phyloP scores from a whole-genome alignment of 202 grass and related monocot species.

The Miscanthus sacchariflorus region DNA sequence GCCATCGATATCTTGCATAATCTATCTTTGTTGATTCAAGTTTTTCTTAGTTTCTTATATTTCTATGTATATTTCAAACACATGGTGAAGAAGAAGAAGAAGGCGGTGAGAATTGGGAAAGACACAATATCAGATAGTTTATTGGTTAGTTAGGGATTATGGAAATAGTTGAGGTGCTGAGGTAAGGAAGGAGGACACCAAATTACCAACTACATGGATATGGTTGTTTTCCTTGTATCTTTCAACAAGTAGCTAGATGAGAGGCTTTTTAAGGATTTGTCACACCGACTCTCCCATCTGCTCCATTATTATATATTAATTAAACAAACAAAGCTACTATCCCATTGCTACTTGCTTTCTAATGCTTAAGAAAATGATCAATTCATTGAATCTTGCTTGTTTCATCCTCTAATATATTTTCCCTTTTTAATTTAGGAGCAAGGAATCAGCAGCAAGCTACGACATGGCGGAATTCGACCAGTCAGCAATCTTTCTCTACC shows the following conservation, averaged over 20 bases:
- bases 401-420: constrained; percentile 26
- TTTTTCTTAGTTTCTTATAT: neutral
- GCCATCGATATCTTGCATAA: neutral
- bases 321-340: neutral
- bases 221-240: constrained; percentile 57
- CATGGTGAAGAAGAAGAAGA: neutral
- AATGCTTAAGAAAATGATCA: constrained; percentile 6
- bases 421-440: constrained; percentile 53
- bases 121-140: constrained; percentile 34
- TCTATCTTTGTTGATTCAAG: neutral
- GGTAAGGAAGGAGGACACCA: constrained; percentile 35
- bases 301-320: constrained; percentile 40
- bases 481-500: neutral
- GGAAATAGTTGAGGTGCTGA: constrained; percentile 49
- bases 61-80: constrained; percentile 23
- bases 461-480: constrained; percentile 39
- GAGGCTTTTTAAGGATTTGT: constrained; percentile 44
- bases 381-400: constrained; percentile 37
- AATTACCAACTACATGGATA: constrained; percentile 48
- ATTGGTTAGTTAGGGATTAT: constrained; percentile 63
- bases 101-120: neutral
- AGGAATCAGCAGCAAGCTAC: constrained; percentile 66
- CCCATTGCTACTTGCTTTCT: constrained; percentile 41
- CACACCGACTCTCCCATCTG: constrained; percentile 63
- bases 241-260: constrained; percentile 59